Percentiles rank a stretch among this genome's conserved stretches.
phyloP scores from a whole-genome alignment of 345 rosid genomes.

The Heritiera fomes region DNA sequence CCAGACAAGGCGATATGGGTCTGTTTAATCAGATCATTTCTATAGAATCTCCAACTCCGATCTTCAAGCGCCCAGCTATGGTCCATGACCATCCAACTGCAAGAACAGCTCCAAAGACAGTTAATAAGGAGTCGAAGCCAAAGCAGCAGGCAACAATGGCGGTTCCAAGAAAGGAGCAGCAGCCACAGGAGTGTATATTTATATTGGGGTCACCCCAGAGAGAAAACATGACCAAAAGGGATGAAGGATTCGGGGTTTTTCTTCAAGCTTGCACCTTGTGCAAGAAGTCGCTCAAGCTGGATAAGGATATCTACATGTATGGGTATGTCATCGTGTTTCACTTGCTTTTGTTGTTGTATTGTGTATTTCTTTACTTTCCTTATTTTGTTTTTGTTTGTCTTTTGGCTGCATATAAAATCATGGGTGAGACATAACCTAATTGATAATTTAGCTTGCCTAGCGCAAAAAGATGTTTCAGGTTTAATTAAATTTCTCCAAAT shows the following conservation, averaged over 20 bases:
- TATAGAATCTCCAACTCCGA: not conserved
- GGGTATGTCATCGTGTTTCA: not conserved
- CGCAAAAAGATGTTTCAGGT: too few species aligned
- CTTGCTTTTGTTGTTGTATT: not conserved
- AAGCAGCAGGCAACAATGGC: not conserved
- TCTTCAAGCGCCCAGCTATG: not conserved
- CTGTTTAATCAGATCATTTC: too few species aligned
- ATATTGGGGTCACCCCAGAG: not conserved
- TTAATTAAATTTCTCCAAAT: too few species aligned
- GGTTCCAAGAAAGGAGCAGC: not conserved
- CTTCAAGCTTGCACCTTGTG: not conserved
- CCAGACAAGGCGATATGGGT: too few species aligned
- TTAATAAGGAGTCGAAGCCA: not conserved
- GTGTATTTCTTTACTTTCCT: too few species aligned
- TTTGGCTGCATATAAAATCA: too few species aligned
- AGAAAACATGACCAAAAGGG: not conserved
- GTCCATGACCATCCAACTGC: not conserved
- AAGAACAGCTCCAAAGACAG: not conserved
- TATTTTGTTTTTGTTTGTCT: too few species aligned
- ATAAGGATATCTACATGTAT: not conserved
- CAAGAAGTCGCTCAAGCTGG: slow-evolving; percentile 5
- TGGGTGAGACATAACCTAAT: too few species aligned
- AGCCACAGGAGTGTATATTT: not conserved
- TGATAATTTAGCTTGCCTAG: too few species aligned
- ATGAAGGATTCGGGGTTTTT: not conserved